Base-by-base conservation (phyloP, 768 basidiomycete genomes). In the Tricholoma saponaceum region DNA sequence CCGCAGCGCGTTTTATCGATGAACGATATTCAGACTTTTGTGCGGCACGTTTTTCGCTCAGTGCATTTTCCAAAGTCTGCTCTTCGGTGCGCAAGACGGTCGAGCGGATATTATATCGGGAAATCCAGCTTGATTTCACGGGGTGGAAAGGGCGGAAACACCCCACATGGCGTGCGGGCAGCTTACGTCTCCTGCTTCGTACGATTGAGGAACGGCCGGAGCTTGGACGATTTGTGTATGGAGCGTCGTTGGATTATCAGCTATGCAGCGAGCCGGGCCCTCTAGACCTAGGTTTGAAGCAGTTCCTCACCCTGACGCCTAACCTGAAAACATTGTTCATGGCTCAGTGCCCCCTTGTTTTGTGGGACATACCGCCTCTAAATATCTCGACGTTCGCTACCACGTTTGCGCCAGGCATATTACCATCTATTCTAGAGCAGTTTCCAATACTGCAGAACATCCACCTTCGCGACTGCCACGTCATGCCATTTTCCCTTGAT, bases 71-170 rank as follows among this genome's bases (percentile, higher is more conserved):
- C 22, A 58, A 63, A 51, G 62, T 62, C 18, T 71, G 60, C 49
- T 62, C 58, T 3, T 37, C 56, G 3, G 39, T 71, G 22, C 62
- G 70, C 16, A 22, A 50, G 12, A 63, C 58, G 32, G 65, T 62
- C 9, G 68, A 70, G 52, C 68, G 70, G 13, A 44, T 68, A 3
- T 57, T 71, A 16, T 71, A 71, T 46, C 65, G 67, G 14, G 65
- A 71, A 43, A 58, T 70, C 16, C 67, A 65, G 37, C 58, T 71
- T 3, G 70, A 71, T 52, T 67, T 67, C 23, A 68, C 67, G 2
- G 69, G 68, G 5, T 71, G 69, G 70, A 70, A 69, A 37, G 69
- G 67, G 3, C 61, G 67, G 20, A 71, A 71, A 52, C 70, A 71
- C 43, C 59, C 69, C 1, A 62, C 59, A 25, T 68, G 62, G 60